Evolutionary conservation across 1,284 basidiomycete species (phyloP).

Genomic region (Fistulinella cinereoalba): DNA sequence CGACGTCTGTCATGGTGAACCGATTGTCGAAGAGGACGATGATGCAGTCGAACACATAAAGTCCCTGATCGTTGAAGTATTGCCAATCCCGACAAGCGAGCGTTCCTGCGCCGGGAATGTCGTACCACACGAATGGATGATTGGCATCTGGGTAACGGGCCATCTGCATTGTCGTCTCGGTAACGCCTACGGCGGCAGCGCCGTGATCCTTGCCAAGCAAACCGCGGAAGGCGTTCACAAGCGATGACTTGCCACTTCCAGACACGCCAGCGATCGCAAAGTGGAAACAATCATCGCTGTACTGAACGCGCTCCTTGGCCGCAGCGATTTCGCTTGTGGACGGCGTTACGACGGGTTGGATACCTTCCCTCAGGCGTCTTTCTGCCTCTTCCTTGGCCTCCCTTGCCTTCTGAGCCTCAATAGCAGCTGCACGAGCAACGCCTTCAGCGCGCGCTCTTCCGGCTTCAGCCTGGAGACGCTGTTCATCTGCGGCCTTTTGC

Average conservation of each 20-base stretch:
- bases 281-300: constrained; percentile 16
- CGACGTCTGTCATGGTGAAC: constrained; percentile 21
- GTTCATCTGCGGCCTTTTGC: constrained; percentile 13
- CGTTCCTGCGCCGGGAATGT: constrained; percentile 20
- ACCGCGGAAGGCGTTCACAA: constrained; percentile 19
- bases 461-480: constrained; percentile 10
- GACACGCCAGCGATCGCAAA: constrained; percentile 15
- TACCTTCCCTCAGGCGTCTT: constrained; percentile 15
- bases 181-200: constrained; percentile 17
- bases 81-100: constrained; percentile 21
- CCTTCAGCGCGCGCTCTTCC: too few relatives aligned
- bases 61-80: constrained; percentile 23
- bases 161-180: constrained; percentile 15
- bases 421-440: constrained; percentile 10
- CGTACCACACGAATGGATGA: constrained; percentile 19
- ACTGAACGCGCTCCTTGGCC: constrained; percentile 6
- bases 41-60: constrained; percentile 21
- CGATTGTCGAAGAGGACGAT: constrained; percentile 24
- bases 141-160: constrained; percentile 17
- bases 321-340: not conserved
- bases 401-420: constrained; percentile 9
- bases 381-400: constrained; percentile 14
- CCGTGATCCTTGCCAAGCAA: constrained; percentile 7
- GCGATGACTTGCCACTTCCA: constrained; percentile 19
- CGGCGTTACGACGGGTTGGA: constrained; percentile 15